Base-by-base conservation (phyloP, 2,329 filamentous ascomycete genomes). In the Truncatella angustata region DNA sequence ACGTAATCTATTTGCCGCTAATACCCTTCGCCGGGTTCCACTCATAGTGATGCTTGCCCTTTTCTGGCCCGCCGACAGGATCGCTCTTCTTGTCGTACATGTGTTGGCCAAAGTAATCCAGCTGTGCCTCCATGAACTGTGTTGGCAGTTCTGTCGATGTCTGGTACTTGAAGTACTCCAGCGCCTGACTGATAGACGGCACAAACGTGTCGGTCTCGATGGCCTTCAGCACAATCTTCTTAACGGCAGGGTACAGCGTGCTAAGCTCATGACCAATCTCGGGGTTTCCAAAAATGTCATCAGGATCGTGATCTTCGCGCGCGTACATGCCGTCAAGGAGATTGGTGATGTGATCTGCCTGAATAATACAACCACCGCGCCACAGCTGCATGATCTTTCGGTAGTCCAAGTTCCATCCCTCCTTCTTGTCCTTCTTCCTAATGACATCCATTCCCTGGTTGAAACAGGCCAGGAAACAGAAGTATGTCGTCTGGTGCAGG, bases 291-390 rank as follows among this genome's bases (percentile, higher is more conserved):
- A 73, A 63, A 5, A 82, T 68, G 51, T 82, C 74, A 57, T 76
- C 70, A 34, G 67, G 67, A 24, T 73, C 66, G 45, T 68, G 63
- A 11, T 72, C 65, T 1, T 64, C 60, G 5, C 64, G 60, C 24
- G 73, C 53, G 53, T 70, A 77, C 44, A 80, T 70, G 0, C 68
- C 66, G 5, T 75, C 71, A 2, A 89, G 72, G 26, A 89, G 65
- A 47, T 85, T 78, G 3, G 79, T 77, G 54, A 90, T 85, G 58
- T 81, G 75, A 57, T 88, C 85, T 1, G 81, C 78, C 60, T 85
- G 80, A 62, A 90, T 89, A 65, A 90, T 89, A 66, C 86, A 89
- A 6, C 87, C 86, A 0, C 76, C 82, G 2, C 84, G 78, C 86
- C 86, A 89, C 57, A 89, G 84, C 61, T 81, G 74, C 43, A 83